phyloP scores from a whole-genome alignment of 78 protist genomes.

The Speleostelium caveatum region DNA sequence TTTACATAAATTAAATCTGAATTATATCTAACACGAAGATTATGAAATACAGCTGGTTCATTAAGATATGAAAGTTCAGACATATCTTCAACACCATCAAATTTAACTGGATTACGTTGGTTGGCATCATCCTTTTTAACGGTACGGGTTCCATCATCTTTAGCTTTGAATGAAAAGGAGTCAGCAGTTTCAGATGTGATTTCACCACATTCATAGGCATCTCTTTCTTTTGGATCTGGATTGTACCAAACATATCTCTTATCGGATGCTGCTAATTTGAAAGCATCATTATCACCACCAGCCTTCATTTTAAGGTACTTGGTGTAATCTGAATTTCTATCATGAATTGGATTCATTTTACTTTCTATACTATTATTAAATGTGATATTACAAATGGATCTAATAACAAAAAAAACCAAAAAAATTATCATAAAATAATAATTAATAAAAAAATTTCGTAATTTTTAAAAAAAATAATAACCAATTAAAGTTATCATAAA shows the following conservation, averaged over 20 bases:
- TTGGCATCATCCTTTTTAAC: conserved; percentile 82
- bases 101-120: conserved; percentile 88
- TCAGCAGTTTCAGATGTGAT: conserved; percentile 55
- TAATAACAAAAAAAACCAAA: not conserved
- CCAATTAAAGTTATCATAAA: too few relatives aligned
- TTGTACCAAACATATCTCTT: conserved; percentile 78
- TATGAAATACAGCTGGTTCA: conserved; percentile 94
- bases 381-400: not conserved
- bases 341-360: conserved; percentile 81
- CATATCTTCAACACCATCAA: conserved; percentile 94
- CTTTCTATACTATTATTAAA: too few relatives aligned
- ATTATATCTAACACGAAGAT: conserved; percentile 89
- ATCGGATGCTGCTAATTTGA: conserved; percentile 71
- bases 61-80: conserved; percentile 90
- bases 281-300: conserved; percentile 32
- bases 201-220: conserved; percentile 73
- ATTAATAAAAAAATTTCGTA: too few relatives aligned
- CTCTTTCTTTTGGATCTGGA: conserved; percentile 76
- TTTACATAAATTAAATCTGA: conserved; percentile 88
- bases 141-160: conserved; percentile 32
- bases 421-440: too few relatives aligned
- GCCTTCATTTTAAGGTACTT: conserved; percentile 38
- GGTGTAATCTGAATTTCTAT: conserved; percentile 64
- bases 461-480: too few relatives aligned
- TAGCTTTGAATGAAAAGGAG: conserved; percentile 50